Evolutionary conservation across 352 stramenopile genomes (phyloP).

Genomic region (Phytophthora sojae): DNA sequence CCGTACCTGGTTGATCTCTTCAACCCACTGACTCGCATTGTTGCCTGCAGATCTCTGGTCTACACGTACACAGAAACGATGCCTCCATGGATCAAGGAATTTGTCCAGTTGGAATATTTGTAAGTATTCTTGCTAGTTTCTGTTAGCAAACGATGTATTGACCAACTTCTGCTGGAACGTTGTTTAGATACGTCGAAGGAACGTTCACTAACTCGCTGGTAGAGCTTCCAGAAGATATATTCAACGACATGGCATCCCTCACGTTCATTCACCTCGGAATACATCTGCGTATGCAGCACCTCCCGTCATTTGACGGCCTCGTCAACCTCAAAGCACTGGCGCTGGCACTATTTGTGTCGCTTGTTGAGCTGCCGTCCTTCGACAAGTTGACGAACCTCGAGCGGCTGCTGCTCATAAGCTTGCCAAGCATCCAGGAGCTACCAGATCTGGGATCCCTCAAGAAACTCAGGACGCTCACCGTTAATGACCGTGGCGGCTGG

Average conservation of each 20-base stretch:
- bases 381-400: constrained; percentile 24
- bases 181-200: constrained; percentile 22
- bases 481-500: background rate
- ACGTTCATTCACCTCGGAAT: constrained; percentile 39
- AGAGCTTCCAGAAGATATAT: constrained; percentile 33
- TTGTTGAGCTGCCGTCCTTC: constrained; percentile 25
- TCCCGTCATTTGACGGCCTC: constrained; percentile 34
- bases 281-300: constrained; percentile 9
- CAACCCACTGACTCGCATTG: background rate
- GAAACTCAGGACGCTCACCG: constrained; percentile 1
- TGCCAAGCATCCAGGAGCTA: background rate
- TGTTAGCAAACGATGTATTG: background rate
- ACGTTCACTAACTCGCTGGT: constrained; percentile 8
- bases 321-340: constrained; percentile 33
- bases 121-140: constrained; percentile 6
- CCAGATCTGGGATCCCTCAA: background rate
- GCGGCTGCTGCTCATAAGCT: constrained; percentile 15
- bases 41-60: constrained; percentile 32
- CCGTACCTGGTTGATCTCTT: background rate
- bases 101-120: constrained; percentile 41
- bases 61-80: constrained; percentile 39
- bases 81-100: constrained; percentile 36
- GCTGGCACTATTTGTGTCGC: constrained; percentile 18
- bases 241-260: constrained; percentile 41
- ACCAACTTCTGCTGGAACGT: too few relatives aligned